Evolutionary conservation across 345 rosid species (phyloP).

Genomic region (Eucalyptus viminalis): DNA sequence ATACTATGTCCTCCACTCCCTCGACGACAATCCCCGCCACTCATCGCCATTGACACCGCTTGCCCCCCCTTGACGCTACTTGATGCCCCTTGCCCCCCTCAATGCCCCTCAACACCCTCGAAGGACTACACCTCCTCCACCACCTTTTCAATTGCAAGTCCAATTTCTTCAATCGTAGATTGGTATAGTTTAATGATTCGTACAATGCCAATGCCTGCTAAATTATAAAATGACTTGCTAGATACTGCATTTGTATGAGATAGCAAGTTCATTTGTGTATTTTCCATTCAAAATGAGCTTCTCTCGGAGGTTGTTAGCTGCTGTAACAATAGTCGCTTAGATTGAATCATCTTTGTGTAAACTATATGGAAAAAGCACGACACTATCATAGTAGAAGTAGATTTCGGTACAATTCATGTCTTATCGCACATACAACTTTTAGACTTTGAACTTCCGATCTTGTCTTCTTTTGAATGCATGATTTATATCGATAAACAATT

Average conservation of each 20-base stretch:
- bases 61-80: no score
- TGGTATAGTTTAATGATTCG: accelerated
- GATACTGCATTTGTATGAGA: neutral
- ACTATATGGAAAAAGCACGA: neutral
- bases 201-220: neutral
- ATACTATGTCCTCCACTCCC: no score
- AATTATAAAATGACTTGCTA: neutral
- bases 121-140: no score
- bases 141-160: no score
- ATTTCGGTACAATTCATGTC: neutral
- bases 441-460: neutral
- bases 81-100: no score
- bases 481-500: neutral
- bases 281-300: neutral
- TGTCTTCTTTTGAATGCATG: neutral
- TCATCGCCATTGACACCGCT: accelerated
- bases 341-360: neutral
- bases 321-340: accelerated
- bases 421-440: neutral
- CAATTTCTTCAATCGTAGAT: no score
- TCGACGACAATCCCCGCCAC: accelerated
- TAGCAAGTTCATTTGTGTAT: neutral
- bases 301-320: neutral
- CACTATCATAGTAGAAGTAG: neutral
- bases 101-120: accelerated